Evolutionary conservation across 306 rosid species (phyloP).

Genomic region (Pyrus bretschneideri): DNA sequence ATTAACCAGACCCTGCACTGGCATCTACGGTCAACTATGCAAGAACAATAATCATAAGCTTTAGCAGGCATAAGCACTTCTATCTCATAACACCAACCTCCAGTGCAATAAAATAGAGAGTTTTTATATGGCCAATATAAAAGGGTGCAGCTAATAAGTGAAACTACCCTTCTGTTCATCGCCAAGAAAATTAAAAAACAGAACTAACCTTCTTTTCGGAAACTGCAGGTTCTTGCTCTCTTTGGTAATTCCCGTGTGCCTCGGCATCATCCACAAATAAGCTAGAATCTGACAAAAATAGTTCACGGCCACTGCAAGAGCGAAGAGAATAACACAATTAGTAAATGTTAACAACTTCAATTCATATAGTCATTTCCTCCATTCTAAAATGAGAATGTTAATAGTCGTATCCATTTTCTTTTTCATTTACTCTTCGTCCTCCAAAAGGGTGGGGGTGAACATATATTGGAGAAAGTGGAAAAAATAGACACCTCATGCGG

Average conservation of each 20-base stretch:
- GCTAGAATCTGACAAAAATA: conserved; percentile 87
- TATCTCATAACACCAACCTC: neutral
- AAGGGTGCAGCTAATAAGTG: neutral
- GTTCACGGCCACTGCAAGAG: conserved; percentile 47
- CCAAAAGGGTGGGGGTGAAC: neutral
- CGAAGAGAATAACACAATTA: neutral
- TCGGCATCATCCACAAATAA: conserved; percentile 91
- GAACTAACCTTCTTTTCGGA: conserved; percentile 40
- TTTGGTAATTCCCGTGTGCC: conserved; percentile 72
- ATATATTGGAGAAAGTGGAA: neutral
- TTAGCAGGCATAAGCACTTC: neutral
- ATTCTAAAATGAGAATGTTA: neutral
- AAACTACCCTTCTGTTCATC: conserved; percentile 40
- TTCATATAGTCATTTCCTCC: neutral
- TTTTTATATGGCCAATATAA: neutral
- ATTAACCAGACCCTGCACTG: neutral
- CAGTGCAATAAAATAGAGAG: neutral
- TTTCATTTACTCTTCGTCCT: neutral
- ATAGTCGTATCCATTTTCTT: neutral
- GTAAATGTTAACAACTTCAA: too few relatives aligned
- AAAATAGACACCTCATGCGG: conserved; percentile 58
- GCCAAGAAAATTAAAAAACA: neutral
- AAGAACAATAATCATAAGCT: neutral
- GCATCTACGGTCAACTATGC: neutral
- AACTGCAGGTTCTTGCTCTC: conserved; percentile 45